Percentiles rank a stretch among this genome's conserved stretches.
phyloP scores from a whole-genome alignment of 202 grass and related monocot species.

The Setaria viridis region DNA sequence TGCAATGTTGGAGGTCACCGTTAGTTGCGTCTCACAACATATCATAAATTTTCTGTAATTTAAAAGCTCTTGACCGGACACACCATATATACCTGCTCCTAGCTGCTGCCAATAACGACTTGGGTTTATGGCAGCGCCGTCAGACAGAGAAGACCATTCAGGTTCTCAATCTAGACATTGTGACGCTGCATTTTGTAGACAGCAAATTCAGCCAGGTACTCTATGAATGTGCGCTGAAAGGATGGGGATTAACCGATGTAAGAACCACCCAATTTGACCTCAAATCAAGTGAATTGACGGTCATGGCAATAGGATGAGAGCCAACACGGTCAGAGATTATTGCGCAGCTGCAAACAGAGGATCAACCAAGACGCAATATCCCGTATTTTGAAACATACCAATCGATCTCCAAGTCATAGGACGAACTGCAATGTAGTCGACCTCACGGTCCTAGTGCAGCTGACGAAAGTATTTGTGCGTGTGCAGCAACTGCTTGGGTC shows the following conservation, averaged over 20 bases:
- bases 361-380: background rate
- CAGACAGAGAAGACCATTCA: background rate
- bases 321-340: background rate
- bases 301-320: no score
- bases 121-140: background rate
- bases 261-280: no score
- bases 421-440: background rate
- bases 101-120: background rate
- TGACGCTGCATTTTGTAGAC: background rate
- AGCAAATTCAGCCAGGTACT: background rate
- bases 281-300: no score
- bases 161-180: background rate
- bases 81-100: background rate
- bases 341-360: background rate
- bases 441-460: background rate
- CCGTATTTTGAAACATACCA: background rate
- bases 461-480: background rate
- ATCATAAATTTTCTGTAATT: background rate
- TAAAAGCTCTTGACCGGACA: background rate
- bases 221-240: background rate
- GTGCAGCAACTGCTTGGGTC: no score
- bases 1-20: no score
- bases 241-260: background rate
- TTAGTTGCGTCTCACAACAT: no score
- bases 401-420: background rate